Percentiles rank a stretch among this genome's conserved stretches.
Evolutionary conservation across 768 basidiomycete genomes (phyloP).

Genomic region (Vararia minispora): DNA sequence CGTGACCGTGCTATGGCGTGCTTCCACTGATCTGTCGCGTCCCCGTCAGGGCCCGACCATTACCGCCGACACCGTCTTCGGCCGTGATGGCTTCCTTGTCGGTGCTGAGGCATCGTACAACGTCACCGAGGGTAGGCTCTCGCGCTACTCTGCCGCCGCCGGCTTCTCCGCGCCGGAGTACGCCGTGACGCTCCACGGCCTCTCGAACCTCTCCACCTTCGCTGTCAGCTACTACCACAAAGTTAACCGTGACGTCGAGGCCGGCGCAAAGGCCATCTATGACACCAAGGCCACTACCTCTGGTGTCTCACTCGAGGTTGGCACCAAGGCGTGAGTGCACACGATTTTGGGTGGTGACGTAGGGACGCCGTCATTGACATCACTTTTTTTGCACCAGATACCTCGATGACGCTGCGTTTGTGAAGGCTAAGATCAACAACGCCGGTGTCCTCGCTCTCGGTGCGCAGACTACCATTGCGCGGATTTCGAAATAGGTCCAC

Average conservation of each 20-base stretch:
- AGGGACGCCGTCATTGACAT: background rate
- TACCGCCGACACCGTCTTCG: slow-evolving; percentile 90
- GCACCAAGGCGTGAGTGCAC: slow-evolving; percentile 79
- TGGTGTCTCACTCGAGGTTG: slow-evolving; percentile 87
- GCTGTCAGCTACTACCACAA: slow-evolving; percentile 98
- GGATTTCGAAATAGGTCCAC: background rate
- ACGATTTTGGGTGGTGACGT: background rate
- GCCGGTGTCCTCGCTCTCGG: slow-evolving; percentile 80
- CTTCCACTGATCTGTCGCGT: background rate
- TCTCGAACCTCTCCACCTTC: slow-evolving; percentile 91
- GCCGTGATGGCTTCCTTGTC: slow-evolving; percentile 94
- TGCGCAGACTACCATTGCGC: slow-evolving; percentile 20
- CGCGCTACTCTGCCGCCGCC: slow-evolving; percentile 82
- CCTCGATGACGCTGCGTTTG: slow-evolving; percentile 81
- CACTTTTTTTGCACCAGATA: slow-evolving; percentile 30
- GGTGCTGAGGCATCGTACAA: slow-evolving; percentile 97
- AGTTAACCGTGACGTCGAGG: slow-evolving; percentile 84
- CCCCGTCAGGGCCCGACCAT: slow-evolving; percentile 79
- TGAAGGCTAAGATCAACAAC: slow-evolving; percentile 99
- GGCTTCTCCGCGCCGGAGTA: slow-evolving; percentile 97
- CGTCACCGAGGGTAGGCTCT: slow-evolving; percentile 85
- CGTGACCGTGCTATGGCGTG: slow-evolving; percentile 1
- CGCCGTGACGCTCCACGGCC: slow-evolving; percentile 86
- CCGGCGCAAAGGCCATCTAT: slow-evolving; percentile 93
- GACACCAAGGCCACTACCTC: slow-evolving; percentile 84